These are phyloP conservation scores for Zea luxurians DNA, from an alignment of 176 grass and related monocot species.

Conservation along the genomic window DNA sequence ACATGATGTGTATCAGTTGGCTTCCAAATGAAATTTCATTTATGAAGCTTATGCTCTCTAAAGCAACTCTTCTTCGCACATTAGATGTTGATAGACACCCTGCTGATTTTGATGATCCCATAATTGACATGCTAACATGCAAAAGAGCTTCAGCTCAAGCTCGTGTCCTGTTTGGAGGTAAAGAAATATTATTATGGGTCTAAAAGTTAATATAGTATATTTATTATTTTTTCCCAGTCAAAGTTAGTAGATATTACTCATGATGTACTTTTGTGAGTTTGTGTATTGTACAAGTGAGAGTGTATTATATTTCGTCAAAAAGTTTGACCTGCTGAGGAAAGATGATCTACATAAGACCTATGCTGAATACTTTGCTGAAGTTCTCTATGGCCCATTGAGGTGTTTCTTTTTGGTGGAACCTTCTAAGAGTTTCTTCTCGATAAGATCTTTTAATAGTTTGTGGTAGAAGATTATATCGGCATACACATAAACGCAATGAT, in stretches of 20 bases:
- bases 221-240: neutral
- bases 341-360: too few species aligned
- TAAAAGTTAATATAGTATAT: neutral
- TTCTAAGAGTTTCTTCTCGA: neutral
- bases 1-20: neutral
- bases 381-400: neutral
- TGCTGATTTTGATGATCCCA: neutral
- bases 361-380: too few species aligned
- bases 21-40: constrained; percentile 15
- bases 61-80: constrained; percentile 19
- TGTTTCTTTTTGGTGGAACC: neutral
- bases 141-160: constrained; percentile 30
- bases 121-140: neutral
- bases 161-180: constrained; percentile 9
- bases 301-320: neutral
- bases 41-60: neutral
- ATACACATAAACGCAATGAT: neutral
- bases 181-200: neutral
- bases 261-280: neutral
- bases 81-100: neutral
- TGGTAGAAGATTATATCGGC: neutral
- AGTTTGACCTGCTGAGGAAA: neutral
- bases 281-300: neutral
- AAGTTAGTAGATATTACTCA: neutral
- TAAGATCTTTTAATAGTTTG: neutral